Conservation (phyloP, 129 eudicot species). For the Centella asiatica region DNA sequence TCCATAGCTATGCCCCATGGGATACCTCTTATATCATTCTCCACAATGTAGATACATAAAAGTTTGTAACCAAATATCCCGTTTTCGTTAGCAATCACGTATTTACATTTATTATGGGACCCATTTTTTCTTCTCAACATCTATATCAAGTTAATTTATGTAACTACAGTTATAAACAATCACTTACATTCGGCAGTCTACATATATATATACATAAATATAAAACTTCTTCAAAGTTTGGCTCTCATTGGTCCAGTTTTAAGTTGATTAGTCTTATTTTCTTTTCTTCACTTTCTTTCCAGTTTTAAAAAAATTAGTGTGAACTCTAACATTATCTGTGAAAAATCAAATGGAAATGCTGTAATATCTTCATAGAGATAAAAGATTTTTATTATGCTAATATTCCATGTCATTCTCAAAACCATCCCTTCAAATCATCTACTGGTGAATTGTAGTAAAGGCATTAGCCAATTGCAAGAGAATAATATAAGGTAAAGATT, state of each 20-base stretch:
- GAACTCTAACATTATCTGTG: slow-evolving; percentile 2
- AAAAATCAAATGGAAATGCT: slow-evolving; percentile 22
- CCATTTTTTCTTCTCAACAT: too few relatives aligned
- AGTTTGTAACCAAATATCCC: too few relatives aligned
- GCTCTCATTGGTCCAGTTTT: neutral
- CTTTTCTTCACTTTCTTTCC: too few relatives aligned
- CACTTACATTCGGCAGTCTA: too few relatives aligned
- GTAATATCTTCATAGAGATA: slow-evolving; percentile 3
- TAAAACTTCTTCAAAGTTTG: neutral
- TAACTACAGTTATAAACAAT: too few relatives aligned
- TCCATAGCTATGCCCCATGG: neutral
- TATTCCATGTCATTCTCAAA: slow-evolving; percentile 5
- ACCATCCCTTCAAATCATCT: slow-evolving; percentile 5
- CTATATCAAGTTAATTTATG: too few relatives aligned
- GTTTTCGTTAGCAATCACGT: too few relatives aligned
- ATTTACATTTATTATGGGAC: too few relatives aligned
- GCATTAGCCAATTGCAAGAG: slow-evolving; percentile 5
- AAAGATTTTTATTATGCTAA: slow-evolving; percentile 5
- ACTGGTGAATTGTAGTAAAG: slow-evolving; percentile 9
- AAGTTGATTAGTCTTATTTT: slow-evolving; percentile 8
- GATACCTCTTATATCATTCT: neutral
- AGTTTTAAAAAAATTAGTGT: neutral
- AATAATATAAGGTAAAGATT: slow-evolving; percentile 16
- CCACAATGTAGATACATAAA: neutral
- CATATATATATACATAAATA: too few relatives aligned